Evolutionary conservation across 345 rosid species (phyloP), one percentile per base, ranked within the genome.

Genomic region (Salix suchowensis): DNA sequence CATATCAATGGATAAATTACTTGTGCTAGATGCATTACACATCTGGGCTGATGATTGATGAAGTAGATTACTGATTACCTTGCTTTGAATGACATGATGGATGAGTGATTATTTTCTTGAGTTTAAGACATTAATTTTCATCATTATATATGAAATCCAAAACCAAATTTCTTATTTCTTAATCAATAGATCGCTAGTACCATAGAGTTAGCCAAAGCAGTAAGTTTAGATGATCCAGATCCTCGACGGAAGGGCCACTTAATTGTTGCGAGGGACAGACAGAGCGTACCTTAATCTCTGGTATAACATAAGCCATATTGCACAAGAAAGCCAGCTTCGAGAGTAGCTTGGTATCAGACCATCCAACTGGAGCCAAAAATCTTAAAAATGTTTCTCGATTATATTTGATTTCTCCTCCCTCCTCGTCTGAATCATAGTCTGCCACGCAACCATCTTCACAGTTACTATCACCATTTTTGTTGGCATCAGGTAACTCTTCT

Each of bases 251-350:
- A 37, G 19, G 30, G 9, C 40, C 18, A 4, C 2, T 4, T 39
- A 8, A 4, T 19, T 14, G 65, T n/a, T 1, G 24, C 1, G 34
- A 39, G 61, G 58, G 69, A 24, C 5, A 55, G 13, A 60, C 62
- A 44, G 23, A 28, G 55, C 76, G 37, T 84, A 89, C 92, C 89
- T 88, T 87, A 73, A 91, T 87, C 11, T 83, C 85, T 1, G 90
- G 88, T 79, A 95, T 93, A 74, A 85, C 92, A 84, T 93, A 95
- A 46, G 98, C 97, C 83, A 91, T 84, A 84, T 91, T 95, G 87
- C 92, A 86, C 75, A 93, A 78, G 85, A 90, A 93, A 70, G 97
- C 98, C 46, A 93, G 87, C 79, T 88, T 92, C 50, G 98, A 90
- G 84, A 90, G 85, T 55, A 74, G 85, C 84, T 88, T 89, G 60